These are phyloP conservation scores for Tremella fuciformis DNA, from an alignment of 768 basidiomycete species.

Conservation along the genomic window DNA sequence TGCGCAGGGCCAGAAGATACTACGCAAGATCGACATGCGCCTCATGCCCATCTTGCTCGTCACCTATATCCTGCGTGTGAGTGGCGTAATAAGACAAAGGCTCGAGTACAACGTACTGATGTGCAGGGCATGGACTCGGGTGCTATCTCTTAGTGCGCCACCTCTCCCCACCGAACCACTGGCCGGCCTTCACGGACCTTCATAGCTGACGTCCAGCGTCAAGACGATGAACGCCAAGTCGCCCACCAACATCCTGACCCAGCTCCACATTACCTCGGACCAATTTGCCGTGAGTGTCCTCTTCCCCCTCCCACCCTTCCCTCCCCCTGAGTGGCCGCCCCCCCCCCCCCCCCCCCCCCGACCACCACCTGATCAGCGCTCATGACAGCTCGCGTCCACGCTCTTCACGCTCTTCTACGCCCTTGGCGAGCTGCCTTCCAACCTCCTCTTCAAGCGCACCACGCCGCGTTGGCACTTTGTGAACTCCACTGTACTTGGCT, in stretches of 20 bases:
- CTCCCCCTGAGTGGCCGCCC: no score
- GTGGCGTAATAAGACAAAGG: no score
- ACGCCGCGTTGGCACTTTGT: slow-evolving; percentile 11
- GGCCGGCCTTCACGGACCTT: no score
- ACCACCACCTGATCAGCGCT: slow-evolving; percentile 25
- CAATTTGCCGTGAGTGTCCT: neutral
- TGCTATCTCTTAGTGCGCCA: neutral
- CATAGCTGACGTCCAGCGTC: neutral
- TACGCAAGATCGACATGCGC: neutral
- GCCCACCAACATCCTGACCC: slow-evolving; percentile 30
- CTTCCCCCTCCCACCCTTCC: neutral
- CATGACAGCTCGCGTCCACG: slow-evolving; percentile 13
- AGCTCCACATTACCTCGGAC: slow-evolving; percentile 28
- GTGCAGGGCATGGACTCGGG: slow-evolving; percentile 2
- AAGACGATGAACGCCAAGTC: slow-evolving; percentile 22
- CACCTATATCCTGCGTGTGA: slow-evolving; percentile 3
- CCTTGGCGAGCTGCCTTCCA: slow-evolving; percentile 33
- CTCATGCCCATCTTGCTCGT: slow-evolving; percentile 5
- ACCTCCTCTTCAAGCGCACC: slow-evolving; percentile 31
- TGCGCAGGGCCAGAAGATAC: neutral
- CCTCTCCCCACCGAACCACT: no score
- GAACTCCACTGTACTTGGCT: neutral
- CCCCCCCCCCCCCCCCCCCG: neutral
- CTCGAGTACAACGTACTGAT: no score
- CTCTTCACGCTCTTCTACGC: slow-evolving; percentile 34